Conservation (phyloP, 2,329 filamentous ascomycete genomes). For the Trichophyton rubrum region DNA sequence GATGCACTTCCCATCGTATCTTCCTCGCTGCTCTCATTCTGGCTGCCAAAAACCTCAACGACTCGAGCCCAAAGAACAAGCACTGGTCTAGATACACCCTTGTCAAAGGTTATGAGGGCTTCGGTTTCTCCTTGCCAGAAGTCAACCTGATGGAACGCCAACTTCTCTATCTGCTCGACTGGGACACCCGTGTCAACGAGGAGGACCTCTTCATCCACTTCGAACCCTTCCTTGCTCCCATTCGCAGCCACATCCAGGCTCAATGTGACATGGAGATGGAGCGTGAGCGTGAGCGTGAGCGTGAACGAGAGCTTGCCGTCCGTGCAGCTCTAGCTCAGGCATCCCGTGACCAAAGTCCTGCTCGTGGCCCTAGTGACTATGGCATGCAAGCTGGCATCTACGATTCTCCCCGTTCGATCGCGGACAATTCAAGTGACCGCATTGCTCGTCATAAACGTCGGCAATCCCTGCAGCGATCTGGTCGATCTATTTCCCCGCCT, state of each 20-base stretch:
- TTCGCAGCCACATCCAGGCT: conserved; percentile 40
- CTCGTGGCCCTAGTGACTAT: conserved; percentile 6
- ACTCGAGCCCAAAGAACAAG: conserved; percentile 99
- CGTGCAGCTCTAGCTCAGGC: conserved; percentile 3
- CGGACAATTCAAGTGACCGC: conserved; percentile 22
- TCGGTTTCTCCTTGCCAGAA: conserved; percentile 87
- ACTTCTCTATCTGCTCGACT: conserved; percentile 84
- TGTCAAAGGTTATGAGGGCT: conserved; percentile 58
- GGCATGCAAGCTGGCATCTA: conserved; percentile 13
- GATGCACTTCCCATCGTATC: conserved; percentile 94
- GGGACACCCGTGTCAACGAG: conserved; percentile 77
- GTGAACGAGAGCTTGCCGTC: conserved; percentile 7
- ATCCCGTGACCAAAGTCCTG: conserved; percentile 2
- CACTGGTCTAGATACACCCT: conserved; percentile 94
- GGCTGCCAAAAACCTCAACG: conserved; percentile 94
- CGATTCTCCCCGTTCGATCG: conserved; percentile 19
- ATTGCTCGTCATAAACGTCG: conserved; percentile 27
- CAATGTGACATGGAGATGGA: conserved; percentile 10
- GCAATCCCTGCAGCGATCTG: conserved; percentile 26
- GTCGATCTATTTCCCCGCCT: conserved; percentile 32
- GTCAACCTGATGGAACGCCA: conserved; percentile 99
- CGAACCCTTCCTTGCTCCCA: conserved; percentile 75
- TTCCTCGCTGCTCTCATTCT: conserved; percentile 59
- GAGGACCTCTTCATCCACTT: conserved; percentile 79
- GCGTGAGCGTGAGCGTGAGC: conserved; percentile 6